Evolutionary conservation across 441 rosid genomes (phyloP), one percentile per base, ranked within the genome.

Genomic region (Croton laevigatus): DNA sequence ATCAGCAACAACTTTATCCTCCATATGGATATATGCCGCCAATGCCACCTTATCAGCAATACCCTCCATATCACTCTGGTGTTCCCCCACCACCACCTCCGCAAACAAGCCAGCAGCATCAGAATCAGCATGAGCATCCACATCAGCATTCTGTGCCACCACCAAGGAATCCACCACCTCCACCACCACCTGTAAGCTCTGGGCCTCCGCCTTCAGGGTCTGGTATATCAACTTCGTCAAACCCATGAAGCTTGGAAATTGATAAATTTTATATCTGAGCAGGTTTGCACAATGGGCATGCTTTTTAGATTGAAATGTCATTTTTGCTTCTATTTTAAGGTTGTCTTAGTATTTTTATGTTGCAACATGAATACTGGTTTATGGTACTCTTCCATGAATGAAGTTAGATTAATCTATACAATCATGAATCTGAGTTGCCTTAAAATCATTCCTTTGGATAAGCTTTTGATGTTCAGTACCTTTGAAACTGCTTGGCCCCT

Each of bases 11-110:
- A 23, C 79, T 42, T 42, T 86, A 84, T 78, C 90, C 88, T 55
- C 82, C 89, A 17, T 85, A 86, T 60, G 95, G 93, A 7, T 87
- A 87, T 72, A 65, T 77, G 76, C 81, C 81, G 1, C 86, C 87
- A n/a, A 51, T 74, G 70, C 85, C 79, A 8, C 86, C 87, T 36
- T 87, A 87, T 75, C 94, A 79, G 72, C 93, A 84, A 75, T 88
- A 88, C 54, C 87, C 89, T 3, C 80, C 81, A 5, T 86, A 81
- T 63, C 88, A 77, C 55, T 67, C 84, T 17, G 78, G 80, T 3
- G 71, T 72, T 73, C 84, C 86, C 8, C 87, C 81, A 10, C 86
- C 86, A 46, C 85, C 75, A 14, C 79, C 72, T 0, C 83, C 84
- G 51, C 81, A 84, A 19, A 65, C 75, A 23, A 64, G 79, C 62